A percentile compares a stretch with the other conserved stretches of the same genome.
Conservation (phyloP, 805 yeast species). For the Cyberlindnera mrakii region DNA sequence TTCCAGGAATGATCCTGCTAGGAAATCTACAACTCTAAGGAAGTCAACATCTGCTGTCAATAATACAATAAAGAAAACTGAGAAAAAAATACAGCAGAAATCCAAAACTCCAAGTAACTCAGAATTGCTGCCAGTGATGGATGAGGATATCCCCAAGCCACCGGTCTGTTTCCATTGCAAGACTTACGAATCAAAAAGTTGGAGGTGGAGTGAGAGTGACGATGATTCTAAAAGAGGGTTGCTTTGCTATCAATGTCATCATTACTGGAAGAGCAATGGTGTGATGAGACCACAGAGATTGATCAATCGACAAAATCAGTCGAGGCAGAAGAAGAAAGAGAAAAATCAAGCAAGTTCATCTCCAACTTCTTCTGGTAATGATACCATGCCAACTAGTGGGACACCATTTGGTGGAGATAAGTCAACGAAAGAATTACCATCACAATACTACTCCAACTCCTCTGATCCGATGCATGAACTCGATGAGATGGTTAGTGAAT, state of each 20-base stretch:
- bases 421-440: not conserved
- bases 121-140: conserved; percentile 4
- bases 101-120: not conserved
- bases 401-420: conserved; percentile 7
- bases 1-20: not conserved
- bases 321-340: conserved; percentile 3
- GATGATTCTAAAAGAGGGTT: conserved; percentile 20
- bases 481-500: conserved; percentile 25
- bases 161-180: conserved; percentile 23
- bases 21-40: not conserved
- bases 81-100: not conserved
- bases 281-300: conserved; percentile 21
- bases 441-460: conserved; percentile 14
- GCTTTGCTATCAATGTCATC: conserved; percentile 21
- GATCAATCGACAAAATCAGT: conserved; percentile 6
- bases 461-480: conserved; percentile 34
- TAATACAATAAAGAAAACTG: not conserved
- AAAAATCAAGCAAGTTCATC: conserved; percentile 12
- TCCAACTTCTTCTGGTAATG: conserved; percentile 17
- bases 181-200: conserved; percentile 19
- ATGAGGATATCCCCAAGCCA: conserved; percentile 10
- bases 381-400: conserved; percentile 16
- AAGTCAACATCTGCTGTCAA: not conserved
- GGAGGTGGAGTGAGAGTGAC: conserved; percentile 24
- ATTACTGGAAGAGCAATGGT: conserved; percentile 19